Conservation (phyloP, 352 stramenopile genomes). For the Globisporangium echinulatum region DNA sequence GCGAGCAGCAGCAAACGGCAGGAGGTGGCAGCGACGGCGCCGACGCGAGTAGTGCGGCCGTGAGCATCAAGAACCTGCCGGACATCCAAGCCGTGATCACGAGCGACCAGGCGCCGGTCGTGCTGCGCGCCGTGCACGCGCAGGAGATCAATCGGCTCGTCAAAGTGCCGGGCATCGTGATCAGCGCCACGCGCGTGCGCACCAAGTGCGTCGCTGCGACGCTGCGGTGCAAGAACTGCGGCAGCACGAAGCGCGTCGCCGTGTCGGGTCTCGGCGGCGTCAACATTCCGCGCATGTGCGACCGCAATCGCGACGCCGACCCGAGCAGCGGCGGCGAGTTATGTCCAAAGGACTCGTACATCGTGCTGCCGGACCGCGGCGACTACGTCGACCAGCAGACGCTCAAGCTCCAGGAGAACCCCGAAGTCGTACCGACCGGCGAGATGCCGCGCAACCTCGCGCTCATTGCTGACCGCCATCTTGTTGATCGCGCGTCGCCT, state of each 20-base stretch:
- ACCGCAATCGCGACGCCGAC: slow-evolving; percentile 83
- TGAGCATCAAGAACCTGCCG: slow-evolving; percentile 35
- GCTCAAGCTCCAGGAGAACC: slow-evolving; percentile 98
- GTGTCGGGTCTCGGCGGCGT: slow-evolving; percentile 92
- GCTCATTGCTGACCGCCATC: slow-evolving; percentile 91
- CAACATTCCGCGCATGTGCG: slow-evolving; percentile 82
- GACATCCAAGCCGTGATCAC: slow-evolving; percentile 81
- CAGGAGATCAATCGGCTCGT: slow-evolving; percentile 88
- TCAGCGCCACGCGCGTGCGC: slow-evolving; percentile 91
- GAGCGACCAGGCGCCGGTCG: slow-evolving; percentile 65
- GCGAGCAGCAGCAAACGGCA: slow-evolving; percentile 21
- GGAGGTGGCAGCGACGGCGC: slow-evolving; percentile 12
- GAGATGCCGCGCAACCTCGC: slow-evolving; percentile 95
- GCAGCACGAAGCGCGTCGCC: slow-evolving; percentile 89
- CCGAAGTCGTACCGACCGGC: slow-evolving; percentile 96
- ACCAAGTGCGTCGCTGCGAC: slow-evolving; percentile 90
- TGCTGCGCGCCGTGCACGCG: slow-evolving; percentile 79
- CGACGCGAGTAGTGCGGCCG: slow-evolving; percentile 5
- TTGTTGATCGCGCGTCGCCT: slow-evolving; percentile 94
- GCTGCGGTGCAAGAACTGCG: slow-evolving; percentile 87
- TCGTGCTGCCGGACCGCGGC: slow-evolving; percentile 93
- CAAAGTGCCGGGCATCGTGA: slow-evolving; percentile 95
- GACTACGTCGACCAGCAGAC: slow-evolving; percentile 99
- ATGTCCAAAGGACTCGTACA: slow-evolving; percentile 89
- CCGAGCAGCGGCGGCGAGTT: slow-evolving; percentile 73